Base-by-base conservation (phyloP, 257 asterid genomes). In the Scutellaria minor region DNA sequence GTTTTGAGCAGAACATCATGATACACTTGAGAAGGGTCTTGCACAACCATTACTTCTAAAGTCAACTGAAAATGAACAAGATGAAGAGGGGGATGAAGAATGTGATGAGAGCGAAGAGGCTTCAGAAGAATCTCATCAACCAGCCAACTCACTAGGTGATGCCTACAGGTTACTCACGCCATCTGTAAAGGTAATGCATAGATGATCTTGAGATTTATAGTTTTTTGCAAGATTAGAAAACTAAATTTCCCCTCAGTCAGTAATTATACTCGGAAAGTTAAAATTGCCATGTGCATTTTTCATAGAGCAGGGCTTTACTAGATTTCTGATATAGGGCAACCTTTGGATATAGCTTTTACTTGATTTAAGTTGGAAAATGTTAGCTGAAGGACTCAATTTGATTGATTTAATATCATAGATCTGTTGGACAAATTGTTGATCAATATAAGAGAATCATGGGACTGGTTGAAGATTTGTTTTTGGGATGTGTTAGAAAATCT, bases 121-220 rank as follows among this genome's bases (percentile, higher is more conserved):
- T 75, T 66, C 82, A n/a, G 91, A 91, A 77, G 96, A 93, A 60
- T 83, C 94, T 83, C 97, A 82, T 57, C 75, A 27, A 76, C 89
- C 98, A 40, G 97, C 92, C 64, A 91, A 83, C 82, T 90, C 97
- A 1, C 81, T 91, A 7, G 90, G 75, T 18, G 18, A 70, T 79
- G 96, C 98, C 41, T 91, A 93, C 77, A 82, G 92, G 80, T 78
- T 93, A 52, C 96, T 93, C 31, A 93, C 97, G 6, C 97, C 97
- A 54, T 93, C 98, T 41, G 96, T 93, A 57, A 93, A 93, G 97
- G 98, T 93, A 85, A 63, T 41, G 41, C 37, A 27, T 12, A 14
- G 8, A 24, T 5, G 5, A 40, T 54, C n/a, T 22, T 7, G 2
- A 5, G 10, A 12, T 61, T 57, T 31, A 44, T 57, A 9, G 11